phyloP scores from a whole-genome alignment of 305 asterid genomes.

The Lippia alba region DNA sequence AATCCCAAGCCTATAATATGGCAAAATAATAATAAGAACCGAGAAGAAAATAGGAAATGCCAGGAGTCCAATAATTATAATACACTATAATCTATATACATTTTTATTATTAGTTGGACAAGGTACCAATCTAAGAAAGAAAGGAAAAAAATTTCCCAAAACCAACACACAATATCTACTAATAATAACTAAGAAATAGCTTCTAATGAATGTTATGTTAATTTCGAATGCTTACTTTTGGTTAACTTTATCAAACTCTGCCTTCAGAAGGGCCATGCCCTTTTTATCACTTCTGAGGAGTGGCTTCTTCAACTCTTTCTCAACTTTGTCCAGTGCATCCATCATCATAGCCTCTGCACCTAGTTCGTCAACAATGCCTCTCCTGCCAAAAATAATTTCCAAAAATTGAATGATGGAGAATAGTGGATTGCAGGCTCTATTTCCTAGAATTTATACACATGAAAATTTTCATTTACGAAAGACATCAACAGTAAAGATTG shows the following conservation, averaged over 20 bases:
- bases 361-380: constrained; percentile 75
- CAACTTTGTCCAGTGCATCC: constrained; percentile 81
- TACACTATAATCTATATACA: neutral
- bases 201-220: constrained; percentile 20
- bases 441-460: neutral
- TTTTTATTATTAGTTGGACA: neutral
- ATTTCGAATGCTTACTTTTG: constrained; percentile 67
- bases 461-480: neutral
- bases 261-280: constrained; percentile 76
- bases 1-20: constrained; percentile 75
- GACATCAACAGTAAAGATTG: neutral
- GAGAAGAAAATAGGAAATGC: neutral
- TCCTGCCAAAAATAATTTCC: constrained; percentile 56
- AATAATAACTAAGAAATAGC: constrained; percentile 23
- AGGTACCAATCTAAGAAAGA: neutral
- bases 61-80: neutral
- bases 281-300: constrained; percentile 87
- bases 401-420: constrained; percentile 25
- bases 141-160: constrained; percentile 7
- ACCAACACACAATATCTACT: neutral
- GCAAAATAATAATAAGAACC: constrained; percentile 10
- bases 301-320: constrained; percentile 82
- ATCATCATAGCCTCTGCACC: constrained; percentile 91
- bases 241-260: constrained; percentile 86
- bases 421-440: constrained; percentile 19